These are phyloP conservation scores for Penicillium angulare DNA, from an alignment of 495 filamentous ascomycete genomes.

Conservation along the genomic window DNA sequence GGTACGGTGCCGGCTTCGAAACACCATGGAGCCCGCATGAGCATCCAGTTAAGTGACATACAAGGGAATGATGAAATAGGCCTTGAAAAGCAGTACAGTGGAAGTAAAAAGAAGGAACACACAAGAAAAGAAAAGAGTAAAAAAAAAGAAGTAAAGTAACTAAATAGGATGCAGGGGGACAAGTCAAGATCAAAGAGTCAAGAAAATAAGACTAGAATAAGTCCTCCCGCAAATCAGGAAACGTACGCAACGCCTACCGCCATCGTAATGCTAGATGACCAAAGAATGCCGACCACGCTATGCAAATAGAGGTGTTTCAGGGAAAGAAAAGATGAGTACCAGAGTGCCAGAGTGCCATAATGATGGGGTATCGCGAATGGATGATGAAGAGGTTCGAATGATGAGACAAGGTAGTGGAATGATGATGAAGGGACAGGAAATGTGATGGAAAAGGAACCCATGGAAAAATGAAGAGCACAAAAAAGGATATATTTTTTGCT, in stretches of 20 bases:
- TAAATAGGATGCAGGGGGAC: slow-evolving; percentile 5
- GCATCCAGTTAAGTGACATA: too few relatives aligned
- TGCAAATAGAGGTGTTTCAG: slow-evolving; percentile 36
- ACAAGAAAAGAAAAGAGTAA: too few relatives aligned
- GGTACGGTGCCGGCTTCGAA: too few relatives aligned
- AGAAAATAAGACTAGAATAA: too few relatives aligned
- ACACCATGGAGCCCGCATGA: too few relatives aligned
- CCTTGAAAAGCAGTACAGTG: too few relatives aligned
- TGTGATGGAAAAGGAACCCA: slow-evolving; percentile 1
- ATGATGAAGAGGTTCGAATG: slow-evolving; percentile 7
- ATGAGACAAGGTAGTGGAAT: slow-evolving; percentile 7
- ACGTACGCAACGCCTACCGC: slow-evolving; percentile 34
- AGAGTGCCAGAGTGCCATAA: slow-evolving; percentile 16
- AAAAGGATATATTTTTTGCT: not conserved
- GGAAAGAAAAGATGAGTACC: slow-evolving; percentile 22
- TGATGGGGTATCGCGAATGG: slow-evolving; percentile 30
- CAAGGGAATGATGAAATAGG: too few relatives aligned
- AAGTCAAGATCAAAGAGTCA: slow-evolving; percentile 4
- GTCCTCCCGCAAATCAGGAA: slow-evolving; percentile 10
- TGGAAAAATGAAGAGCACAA: slow-evolving; percentile 11
- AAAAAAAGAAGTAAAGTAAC: not conserved
- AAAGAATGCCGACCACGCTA: slow-evolving; percentile 46
- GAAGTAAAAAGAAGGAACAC: too few relatives aligned
- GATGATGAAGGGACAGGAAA: not conserved
- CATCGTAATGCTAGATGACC: slow-evolving; percentile 39